Evolutionary conservation across 768 basidiomycete species (phyloP).

Genomic region (Tephrocybe rancida): DNA sequence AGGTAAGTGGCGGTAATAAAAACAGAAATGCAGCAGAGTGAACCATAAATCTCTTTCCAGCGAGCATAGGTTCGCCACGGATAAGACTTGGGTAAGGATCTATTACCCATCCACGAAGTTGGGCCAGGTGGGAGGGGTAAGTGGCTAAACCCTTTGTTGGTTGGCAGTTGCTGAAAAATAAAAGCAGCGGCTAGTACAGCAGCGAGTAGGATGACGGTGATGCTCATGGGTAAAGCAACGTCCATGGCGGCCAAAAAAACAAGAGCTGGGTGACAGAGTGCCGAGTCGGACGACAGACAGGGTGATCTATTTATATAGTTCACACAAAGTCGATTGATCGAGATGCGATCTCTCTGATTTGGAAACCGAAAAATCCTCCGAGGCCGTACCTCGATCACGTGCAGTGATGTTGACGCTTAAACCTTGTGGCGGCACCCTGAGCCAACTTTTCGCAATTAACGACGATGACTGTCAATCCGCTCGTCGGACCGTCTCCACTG

Average conservation of each 20-base stretch:
- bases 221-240: not conserved
- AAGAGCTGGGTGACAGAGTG: not conserved
- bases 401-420: not conserved
- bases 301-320: conserved; percentile 1
- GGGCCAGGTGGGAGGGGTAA: conserved; percentile 44
- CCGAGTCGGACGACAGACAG: not conserved
- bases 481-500: conserved; percentile 58
- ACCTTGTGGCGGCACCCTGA: not conserved
- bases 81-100: conserved; percentile 33
- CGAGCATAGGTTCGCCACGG: conserved; percentile 49
- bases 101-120: conserved; percentile 35
- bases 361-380: not conserved
- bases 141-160: conserved; percentile 6
- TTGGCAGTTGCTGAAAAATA: conserved; percentile 14
- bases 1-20: not conserved
- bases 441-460: conserved; percentile 6
- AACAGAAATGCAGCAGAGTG: not conserved
- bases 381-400: not conserved
- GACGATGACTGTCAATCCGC: conserved; percentile 47
- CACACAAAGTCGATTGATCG: not conserved
- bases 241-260: not conserved
- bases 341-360: not conserved
- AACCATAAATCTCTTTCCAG: conserved; percentile 48
- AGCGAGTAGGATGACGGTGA: not conserved
- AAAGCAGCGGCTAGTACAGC: conserved; percentile 10